Conservation (phyloP, 768 basidiomycete genomes). For the Sarcomyxa edulis region DNA sequence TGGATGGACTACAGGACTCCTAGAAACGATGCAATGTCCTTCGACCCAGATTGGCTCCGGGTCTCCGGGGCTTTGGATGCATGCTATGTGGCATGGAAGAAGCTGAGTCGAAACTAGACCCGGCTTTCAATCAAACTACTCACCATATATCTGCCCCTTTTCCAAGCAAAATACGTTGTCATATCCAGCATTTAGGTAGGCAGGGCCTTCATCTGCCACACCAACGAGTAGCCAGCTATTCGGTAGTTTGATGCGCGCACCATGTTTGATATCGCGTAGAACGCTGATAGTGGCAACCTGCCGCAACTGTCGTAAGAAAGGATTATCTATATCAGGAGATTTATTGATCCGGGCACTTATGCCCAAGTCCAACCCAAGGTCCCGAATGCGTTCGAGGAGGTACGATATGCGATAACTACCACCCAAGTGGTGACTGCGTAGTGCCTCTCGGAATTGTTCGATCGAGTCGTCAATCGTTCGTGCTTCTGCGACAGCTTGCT, state of each 20-base stretch:
- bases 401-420: slow-evolving; percentile 41
- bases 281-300: slow-evolving; percentile 58
- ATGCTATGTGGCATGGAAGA: slow-evolving; percentile 36
- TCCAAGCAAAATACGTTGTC: slow-evolving; percentile 49
- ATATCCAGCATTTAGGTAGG: slow-evolving; percentile 44
- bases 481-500: slow-evolving; percentile 47
- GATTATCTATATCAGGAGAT: slow-evolving; percentile 38
- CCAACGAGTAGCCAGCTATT: slow-evolving; percentile 70
- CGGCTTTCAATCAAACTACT: slow-evolving; percentile 13
- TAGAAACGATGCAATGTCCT: slow-evolving; percentile 58
- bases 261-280: slow-evolving; percentile 69
- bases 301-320: slow-evolving; percentile 55
- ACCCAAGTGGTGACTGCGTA: slow-evolving; percentile 44
- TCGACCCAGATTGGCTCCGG: slow-evolving; percentile 47
- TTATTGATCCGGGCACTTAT: slow-evolving; percentile 25
- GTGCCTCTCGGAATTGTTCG: slow-evolving; percentile 37
- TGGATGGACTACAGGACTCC: slow-evolving; percentile 72
- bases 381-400: slow-evolving; percentile 44
- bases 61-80: slow-evolving; percentile 49
- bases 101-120: not conserved
- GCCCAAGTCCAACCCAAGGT: slow-evolving; percentile 45
- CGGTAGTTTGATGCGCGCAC: slow-evolving; percentile 68
- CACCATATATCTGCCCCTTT: slow-evolving; percentile 65
- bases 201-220: slow-evolving; percentile 77
- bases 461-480: slow-evolving; percentile 58